phyloP scores from a whole-genome alignment of 2,329 filamentous ascomycete genomes.

The Metarhizium guizhouense region DNA sequence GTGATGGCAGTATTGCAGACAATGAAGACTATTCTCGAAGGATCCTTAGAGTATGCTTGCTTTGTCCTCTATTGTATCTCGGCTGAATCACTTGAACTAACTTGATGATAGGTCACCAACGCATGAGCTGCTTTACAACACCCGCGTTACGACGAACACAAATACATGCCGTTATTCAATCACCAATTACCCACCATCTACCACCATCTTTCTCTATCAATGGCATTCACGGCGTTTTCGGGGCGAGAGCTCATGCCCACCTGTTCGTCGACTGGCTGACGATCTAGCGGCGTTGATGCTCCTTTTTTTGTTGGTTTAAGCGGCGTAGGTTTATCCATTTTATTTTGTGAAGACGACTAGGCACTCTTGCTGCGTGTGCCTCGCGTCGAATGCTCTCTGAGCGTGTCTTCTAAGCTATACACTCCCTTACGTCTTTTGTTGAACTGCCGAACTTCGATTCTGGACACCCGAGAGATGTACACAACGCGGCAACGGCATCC shows the following conservation, averaged over 20 bases:
- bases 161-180: constrained; percentile 6
- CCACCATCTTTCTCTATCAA: constrained; percentile 16
- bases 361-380: not conserved
- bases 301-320: constrained; percentile 21
- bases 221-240: constrained; percentile 35
- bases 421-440: constrained; percentile 2
- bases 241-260: constrained; percentile 29
- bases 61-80: not conserved
- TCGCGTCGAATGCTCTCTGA: not conserved
- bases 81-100: not conserved
- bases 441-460: constrained; percentile 4
- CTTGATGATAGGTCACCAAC: constrained; percentile 42
- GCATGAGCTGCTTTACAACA: constrained; percentile 31
- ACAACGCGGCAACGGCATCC: not conserved
- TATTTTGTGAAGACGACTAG: constrained; percentile 1
- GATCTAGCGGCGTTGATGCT: constrained; percentile 28
- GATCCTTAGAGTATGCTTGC: constrained; percentile 75
- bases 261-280: constrained; percentile 22
- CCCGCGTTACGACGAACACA: constrained; percentile 6
- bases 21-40: constrained; percentile 94
- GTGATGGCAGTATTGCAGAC: constrained; percentile 92
- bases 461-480: constrained; percentile 1
- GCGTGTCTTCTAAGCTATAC: constrained; percentile 2
- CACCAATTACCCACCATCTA: constrained; percentile 20
- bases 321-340: constrained; percentile 22